phyloP scores from a whole-genome alignment of 2,329 filamentous ascomycete genomes.

The Penicillium sp. region DNA sequence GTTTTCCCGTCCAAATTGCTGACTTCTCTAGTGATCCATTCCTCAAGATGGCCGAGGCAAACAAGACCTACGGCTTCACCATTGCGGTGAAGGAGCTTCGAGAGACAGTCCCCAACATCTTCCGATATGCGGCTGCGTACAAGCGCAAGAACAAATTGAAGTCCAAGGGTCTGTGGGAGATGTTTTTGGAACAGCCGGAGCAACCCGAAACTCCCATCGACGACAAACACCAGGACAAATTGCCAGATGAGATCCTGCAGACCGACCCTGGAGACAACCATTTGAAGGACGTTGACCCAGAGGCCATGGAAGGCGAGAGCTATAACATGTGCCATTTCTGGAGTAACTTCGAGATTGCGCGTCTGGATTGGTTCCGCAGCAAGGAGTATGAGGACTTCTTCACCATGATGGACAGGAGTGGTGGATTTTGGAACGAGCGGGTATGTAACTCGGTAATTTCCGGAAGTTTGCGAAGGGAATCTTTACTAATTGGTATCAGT shows the following conservation, averaged over 20 bases:
- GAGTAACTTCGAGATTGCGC: conserved; percentile 99
- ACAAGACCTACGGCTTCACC: conserved; percentile 98
- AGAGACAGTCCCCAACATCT: conserved; percentile 97
- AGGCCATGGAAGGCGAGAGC: conserved; percentile 93
- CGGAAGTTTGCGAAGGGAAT: not conserved
- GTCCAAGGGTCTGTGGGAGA: conserved; percentile 94
- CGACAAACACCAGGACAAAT: conserved; percentile 64
- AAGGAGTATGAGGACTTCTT: conserved; percentile 98
- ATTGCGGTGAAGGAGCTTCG: conserved; percentile 97
- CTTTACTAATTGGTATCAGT: conserved; percentile 57
- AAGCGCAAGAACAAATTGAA: conserved; percentile 88
- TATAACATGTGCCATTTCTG: conserved; percentile 99
- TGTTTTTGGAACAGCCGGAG: conserved; percentile 76
- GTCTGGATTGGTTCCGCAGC: conserved; percentile 92
- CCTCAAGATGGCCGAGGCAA: conserved; percentile 85
- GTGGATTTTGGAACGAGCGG: conserved; percentile 98
- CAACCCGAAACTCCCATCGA: conserved; percentile 55
- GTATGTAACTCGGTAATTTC: conserved; percentile 54
- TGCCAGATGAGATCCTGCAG: conserved; percentile 79
- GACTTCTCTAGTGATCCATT: conserved; percentile 73
- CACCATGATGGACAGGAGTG: conserved; percentile 96
- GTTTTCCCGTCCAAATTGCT: not conserved
- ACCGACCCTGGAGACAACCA: conserved; percentile 69
- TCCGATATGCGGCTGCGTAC: conserved; percentile 97
- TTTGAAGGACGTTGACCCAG: conserved; percentile 79